phyloP scores from a whole-genome alignment of 306 rosid genomes.

The Mimosa pudica region DNA sequence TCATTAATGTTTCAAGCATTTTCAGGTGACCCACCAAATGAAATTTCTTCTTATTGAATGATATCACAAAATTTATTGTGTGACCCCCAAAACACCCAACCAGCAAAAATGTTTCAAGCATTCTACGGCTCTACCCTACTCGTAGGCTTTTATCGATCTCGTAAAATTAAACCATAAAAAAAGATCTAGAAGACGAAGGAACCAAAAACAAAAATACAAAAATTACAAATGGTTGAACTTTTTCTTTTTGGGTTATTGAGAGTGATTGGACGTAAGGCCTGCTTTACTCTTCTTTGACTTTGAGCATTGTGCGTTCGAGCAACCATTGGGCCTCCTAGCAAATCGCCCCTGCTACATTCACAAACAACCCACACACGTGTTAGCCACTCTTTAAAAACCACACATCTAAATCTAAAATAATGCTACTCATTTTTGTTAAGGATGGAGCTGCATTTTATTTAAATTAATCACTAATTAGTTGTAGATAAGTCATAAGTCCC shows the following conservation, averaged over 20 bases:
- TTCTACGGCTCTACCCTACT: too few species aligned
- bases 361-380: not conserved
- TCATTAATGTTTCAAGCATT: not conserved
- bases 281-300: not conserved
- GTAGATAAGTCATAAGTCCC: too few species aligned
- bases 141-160: not conserved
- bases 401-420: too few species aligned
- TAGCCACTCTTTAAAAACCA: not conserved
- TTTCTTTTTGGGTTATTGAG: not conserved
- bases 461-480: too few species aligned
- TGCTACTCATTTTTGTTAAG: too few species aligned
- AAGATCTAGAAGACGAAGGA: not conserved
- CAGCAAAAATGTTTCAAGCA: not conserved
- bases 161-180: not conserved
- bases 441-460: too few species aligned
- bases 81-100: not conserved
- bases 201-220: too few species aligned
- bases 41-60: not conserved
- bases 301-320: slow-evolving; percentile 25
- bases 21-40: too few species aligned
- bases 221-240: not conserved
- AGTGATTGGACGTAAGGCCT: not conserved
- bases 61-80: not conserved
- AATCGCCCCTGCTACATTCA: slow-evolving; percentile 59
- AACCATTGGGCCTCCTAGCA: slow-evolving; percentile 51